Conservation (phyloP, 345 rosid species). For the Aquilaria malaccensis region DNA sequence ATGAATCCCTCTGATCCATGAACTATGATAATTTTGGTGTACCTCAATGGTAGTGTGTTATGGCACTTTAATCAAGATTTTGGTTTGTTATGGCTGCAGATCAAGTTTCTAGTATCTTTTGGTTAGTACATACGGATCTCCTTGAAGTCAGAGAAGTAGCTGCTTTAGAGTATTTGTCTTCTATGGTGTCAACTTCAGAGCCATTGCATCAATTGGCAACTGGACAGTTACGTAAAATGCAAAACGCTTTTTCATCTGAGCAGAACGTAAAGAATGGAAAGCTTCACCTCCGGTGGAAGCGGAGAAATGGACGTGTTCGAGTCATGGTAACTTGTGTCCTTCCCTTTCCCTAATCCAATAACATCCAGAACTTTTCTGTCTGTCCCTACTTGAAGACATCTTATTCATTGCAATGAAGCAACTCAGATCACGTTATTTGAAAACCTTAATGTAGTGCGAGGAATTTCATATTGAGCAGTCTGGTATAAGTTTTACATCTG, state of each 20-base stretch:
- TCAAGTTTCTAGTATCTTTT: slow-evolving; percentile 53
- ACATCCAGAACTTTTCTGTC: not conserved
- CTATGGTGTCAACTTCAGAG: slow-evolving; percentile 60
- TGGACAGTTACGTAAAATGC: slow-evolving; percentile 40
- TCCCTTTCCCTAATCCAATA: not conserved
- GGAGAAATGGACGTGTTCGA: slow-evolving; percentile 81
- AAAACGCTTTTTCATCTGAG: slow-evolving; percentile 36
- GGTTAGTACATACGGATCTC: slow-evolving; percentile 78
- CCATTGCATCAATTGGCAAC: slow-evolving; percentile 34
- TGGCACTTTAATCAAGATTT: not conserved
- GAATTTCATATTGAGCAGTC: slow-evolving; percentile 47
- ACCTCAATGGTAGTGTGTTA: too few species aligned
- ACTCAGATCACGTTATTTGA: slow-evolving; percentile 10
- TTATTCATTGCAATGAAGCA: not conserved
- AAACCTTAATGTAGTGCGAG: slow-evolving; percentile 44
- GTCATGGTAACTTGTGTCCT: slow-evolving; percentile 40
- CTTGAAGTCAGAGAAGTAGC: slow-evolving; percentile 49
- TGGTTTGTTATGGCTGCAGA: slow-evolving; percentile 37
- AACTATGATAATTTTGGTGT: too few species aligned
- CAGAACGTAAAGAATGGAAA: slow-evolving; percentile 50
- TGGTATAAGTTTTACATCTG: slow-evolving; percentile 56
- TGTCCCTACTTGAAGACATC: not conserved
- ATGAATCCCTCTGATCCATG: not conserved
- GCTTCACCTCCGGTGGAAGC: slow-evolving; percentile 65
- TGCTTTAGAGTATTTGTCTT: slow-evolving; percentile 69